phyloP scores from a whole-genome alignment of 345 rosid species.

The Rhodamnia argentea region DNA sequence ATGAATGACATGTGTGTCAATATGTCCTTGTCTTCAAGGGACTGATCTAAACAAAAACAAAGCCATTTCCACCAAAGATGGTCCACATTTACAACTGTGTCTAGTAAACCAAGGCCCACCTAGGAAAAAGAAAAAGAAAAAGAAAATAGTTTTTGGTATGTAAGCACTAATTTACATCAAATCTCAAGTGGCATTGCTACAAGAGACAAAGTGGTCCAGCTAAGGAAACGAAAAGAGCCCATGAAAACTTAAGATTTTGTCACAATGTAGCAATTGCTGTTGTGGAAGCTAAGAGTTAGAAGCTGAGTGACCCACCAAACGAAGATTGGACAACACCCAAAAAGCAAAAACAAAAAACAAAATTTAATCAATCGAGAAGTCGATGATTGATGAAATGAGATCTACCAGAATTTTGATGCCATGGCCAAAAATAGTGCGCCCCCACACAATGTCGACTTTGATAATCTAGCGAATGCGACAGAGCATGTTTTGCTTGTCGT shows the following conservation, averaged over 20 bases:
- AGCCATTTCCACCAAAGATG: not conserved
- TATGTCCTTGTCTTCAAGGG: not conserved
- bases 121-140: not conserved
- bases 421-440: not conserved
- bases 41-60: not conserved
- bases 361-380: not conserved
- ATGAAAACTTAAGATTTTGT: not conserved
- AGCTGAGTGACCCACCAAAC: not conserved
- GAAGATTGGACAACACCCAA: not conserved
- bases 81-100: not conserved
- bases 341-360: not conserved
- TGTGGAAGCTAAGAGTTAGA: not conserved
- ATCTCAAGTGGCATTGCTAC: not conserved
- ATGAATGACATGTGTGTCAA: not conserved
- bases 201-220: not conserved
- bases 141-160: not conserved
- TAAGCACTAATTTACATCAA: not conserved
- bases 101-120: not conserved
- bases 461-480: not conserved
- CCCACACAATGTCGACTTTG: not conserved
- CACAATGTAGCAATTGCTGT: not conserved
- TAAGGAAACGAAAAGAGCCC: not conserved
- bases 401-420: not conserved
- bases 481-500: not conserved
- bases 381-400: not conserved